Evolutionary conservation across 2,329 filamentous ascomycete genomes (phyloP), one percentile per base, ranked within the genome.

Genomic region (Fusarium annulatum): DNA sequence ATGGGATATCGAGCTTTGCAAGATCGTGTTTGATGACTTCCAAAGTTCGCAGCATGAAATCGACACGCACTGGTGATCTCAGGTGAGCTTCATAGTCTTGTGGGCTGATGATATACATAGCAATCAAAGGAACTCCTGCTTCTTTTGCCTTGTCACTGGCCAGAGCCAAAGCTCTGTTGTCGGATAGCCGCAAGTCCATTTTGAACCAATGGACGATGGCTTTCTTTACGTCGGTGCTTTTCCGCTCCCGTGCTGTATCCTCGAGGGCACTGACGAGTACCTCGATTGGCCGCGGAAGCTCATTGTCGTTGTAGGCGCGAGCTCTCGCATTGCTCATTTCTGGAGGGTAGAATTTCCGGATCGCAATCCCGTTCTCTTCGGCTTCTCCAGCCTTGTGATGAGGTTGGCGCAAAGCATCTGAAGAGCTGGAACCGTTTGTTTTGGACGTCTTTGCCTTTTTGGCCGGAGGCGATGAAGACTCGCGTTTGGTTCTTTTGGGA

Each of bases 161-260:
- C 69, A 91, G 82, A 39, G 88, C 87, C 30, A 97, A 81, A 0
- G 89, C 89, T 14, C 88, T 92, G 80, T 97, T 97, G 80, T 98
- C 95, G 1, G 83, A 81, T 4, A 88, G 86, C 6, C 95, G 88
- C 57, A 97, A 82, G 80, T 97, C 95, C 78, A 89, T 90, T 82
- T 96, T 97, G 85, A 96, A 97, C 95, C 95, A 97, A 82, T 97
- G 94, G 1, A 97, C 89, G 0, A 97, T 92, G 0, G 91, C 89
- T 33, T 89, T 84, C 36, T 88, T 88, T 1, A 87, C 83, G 3
- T 83, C 70, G 18, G 93, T 86, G 3, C 83, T 81, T 34, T 86
- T 84, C 14, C 93, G 87, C 41, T 82, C 80, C 0, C 82, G 76
- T 5, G 85, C 82, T 0, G 94, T 96, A 4, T 91, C 88, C 30